phyloP scores from a whole-genome alignment of 2,329 filamentous ascomycete species.

The Sclerotinia minor region DNA sequence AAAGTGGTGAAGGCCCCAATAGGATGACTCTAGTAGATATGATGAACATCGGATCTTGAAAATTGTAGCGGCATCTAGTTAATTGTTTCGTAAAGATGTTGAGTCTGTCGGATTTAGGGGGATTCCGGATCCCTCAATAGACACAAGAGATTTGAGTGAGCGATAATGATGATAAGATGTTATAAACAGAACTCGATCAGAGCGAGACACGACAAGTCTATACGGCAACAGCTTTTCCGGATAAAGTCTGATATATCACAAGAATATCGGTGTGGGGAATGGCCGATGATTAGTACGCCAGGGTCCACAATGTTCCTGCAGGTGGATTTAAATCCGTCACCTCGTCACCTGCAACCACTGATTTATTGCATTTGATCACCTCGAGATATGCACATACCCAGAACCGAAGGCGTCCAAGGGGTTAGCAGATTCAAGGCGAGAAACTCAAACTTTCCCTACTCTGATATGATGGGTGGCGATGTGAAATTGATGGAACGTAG shows the following conservation, averaged over 20 bases:
- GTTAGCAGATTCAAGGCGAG: slow-evolving; percentile 24
- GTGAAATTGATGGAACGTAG: slow-evolving; percentile 1
- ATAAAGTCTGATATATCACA: slow-evolving; percentile 29
- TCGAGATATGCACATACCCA: slow-evolving; percentile 28
- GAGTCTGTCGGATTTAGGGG: slow-evolving; percentile 35
- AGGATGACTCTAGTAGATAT: slow-evolving; percentile 2
- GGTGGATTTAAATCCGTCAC: slow-evolving; percentile 37
- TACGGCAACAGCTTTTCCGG: slow-evolving; percentile 28
- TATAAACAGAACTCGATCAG: slow-evolving; percentile 9
- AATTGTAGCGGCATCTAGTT: slow-evolving; percentile 1
- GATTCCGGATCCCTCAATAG: slow-evolving; percentile 45
- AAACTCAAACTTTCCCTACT: neutral
- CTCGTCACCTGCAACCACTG: slow-evolving; percentile 37
- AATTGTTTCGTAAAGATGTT: neutral
- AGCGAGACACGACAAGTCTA: slow-evolving; percentile 28
- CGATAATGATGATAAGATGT: neutral
- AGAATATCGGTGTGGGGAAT: slow-evolving; percentile 34
- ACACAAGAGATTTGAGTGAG: slow-evolving; percentile 30
- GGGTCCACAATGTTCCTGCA: slow-evolving; percentile 37
- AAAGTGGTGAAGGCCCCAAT: slow-evolving; percentile 11
- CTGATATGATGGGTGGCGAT: slow-evolving; percentile 13
- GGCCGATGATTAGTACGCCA: slow-evolving; percentile 20
- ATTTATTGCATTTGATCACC: slow-evolving; percentile 36
- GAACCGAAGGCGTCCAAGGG: slow-evolving; percentile 24
- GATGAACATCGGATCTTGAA: slow-evolving; percentile 18